Evolutionary conservation across 495 filamentous ascomycete species (phyloP).

Genomic region (Pseudomonodictys pantanalensis): DNA sequence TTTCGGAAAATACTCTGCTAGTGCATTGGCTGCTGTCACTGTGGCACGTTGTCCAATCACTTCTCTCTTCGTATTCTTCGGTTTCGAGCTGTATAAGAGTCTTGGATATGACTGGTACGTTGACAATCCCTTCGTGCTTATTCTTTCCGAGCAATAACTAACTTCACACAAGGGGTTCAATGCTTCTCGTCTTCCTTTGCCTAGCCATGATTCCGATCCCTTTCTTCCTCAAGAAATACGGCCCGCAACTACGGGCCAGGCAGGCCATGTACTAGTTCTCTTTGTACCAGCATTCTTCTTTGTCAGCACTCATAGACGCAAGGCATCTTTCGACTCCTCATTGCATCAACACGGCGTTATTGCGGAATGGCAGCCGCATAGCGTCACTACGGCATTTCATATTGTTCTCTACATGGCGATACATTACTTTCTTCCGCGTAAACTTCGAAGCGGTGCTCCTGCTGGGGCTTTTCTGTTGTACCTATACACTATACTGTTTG

Average conservation of each 20-base stretch:
- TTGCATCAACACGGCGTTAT: too few relatives aligned
- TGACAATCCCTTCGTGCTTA: background rate
- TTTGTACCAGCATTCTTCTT: too few relatives aligned
- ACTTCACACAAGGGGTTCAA: background rate
- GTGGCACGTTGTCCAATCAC: slow-evolving; percentile 38
- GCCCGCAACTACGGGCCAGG: background rate
- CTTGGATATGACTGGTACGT: slow-evolving; percentile 41
- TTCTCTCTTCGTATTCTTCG: slow-evolving; percentile 39
- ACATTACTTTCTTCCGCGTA: too few relatives aligned
- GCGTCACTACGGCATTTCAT: too few relatives aligned
- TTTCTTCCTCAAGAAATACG: slow-evolving; percentile 35
- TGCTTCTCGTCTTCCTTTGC: slow-evolving; percentile 34
- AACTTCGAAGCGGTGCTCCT: too few relatives aligned
- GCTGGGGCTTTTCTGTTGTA: too few relatives aligned
- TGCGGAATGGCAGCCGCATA: too few relatives aligned
- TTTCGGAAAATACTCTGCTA: slow-evolving; percentile 40
- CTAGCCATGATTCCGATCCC: slow-evolving; percentile 37
- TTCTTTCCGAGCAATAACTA: background rate
- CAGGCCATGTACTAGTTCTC: background rate
- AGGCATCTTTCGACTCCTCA: too few relatives aligned
- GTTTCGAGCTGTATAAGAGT: slow-evolving; percentile 36
- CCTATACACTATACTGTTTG: too few relatives aligned
- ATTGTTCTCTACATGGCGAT: too few relatives aligned
- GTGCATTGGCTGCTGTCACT: slow-evolving; percentile 41
- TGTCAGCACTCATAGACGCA: too few relatives aligned